phyloP scores from a whole-genome alignment of 2,329 filamentous ascomycete species.

The Pestalotiopsis fici region DNA sequence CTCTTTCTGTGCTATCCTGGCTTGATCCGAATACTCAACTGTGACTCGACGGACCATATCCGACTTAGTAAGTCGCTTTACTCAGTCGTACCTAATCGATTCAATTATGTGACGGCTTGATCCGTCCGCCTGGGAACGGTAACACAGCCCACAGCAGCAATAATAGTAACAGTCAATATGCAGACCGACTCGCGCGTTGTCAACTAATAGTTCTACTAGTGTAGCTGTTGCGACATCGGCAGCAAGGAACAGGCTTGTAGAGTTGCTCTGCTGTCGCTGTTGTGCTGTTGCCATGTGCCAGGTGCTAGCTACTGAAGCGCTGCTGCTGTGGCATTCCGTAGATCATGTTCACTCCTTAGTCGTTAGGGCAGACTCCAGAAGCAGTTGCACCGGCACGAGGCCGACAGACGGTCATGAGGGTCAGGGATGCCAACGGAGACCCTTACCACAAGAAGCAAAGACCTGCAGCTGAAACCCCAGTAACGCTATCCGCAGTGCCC shows the following conservation, averaged over 20 bases:
- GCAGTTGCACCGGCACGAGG: not conserved
- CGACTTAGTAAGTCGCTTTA: conserved; percentile 3
- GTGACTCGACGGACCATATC: not conserved
- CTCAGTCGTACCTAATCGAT: conserved; percentile 4
- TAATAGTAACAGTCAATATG: not conserved
- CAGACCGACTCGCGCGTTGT: not conserved
- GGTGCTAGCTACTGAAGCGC: no score
- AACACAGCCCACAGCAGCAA: not conserved
- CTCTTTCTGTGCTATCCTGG: not conserved
- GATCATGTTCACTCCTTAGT: not conserved
- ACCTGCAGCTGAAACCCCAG: not conserved
- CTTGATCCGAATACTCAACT: not conserved
- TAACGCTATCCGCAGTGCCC: not conserved
- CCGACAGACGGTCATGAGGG: not conserved
- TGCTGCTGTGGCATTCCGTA: not conserved
- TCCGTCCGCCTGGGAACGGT: not conserved
- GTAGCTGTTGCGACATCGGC: conserved; percentile 1
- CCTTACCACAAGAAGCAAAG: conserved; percentile 1
- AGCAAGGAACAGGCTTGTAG: not conserved
- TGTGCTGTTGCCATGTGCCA: no score
- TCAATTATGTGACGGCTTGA: not conserved
- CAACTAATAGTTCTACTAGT: not conserved
- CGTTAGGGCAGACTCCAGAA: not conserved
- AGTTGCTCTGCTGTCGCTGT: not conserved
- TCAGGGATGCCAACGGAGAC: not conserved